phyloP scores from a whole-genome alignment of 345 rosid species.

The Theobroma cacao region DNA sequence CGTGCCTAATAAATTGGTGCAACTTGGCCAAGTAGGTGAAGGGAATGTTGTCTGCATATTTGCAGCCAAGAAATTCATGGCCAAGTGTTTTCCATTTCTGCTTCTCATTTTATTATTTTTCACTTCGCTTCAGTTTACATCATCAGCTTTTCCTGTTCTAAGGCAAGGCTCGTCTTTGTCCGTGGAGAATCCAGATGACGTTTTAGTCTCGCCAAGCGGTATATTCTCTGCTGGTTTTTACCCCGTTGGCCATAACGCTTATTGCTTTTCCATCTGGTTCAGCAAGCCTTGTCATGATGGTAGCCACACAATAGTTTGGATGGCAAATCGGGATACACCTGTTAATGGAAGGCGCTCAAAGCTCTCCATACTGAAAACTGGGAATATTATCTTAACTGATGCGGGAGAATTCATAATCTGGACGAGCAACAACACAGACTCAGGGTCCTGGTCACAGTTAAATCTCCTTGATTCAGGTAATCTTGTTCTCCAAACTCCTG shows the following conservation, averaged over 20 bases:
- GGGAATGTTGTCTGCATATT: no score
- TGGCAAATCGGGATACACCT: slow-evolving; percentile 27
- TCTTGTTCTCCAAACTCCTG: slow-evolving; percentile 16
- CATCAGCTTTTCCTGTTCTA: neutral
- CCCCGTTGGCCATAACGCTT: slow-evolving; percentile 25
- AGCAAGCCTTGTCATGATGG: neutral
- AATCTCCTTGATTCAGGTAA: slow-evolving; percentile 26
- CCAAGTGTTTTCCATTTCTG: neutral
- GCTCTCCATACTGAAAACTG: slow-evolving; percentile 8
- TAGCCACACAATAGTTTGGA: slow-evolving; percentile 25
- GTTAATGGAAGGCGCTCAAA: slow-evolving; percentile 23
- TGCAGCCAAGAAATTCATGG: no score
- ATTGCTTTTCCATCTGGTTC: slow-evolving; percentile 21
- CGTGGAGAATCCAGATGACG: slow-evolving; percentile 3
- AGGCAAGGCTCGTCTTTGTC: slow-evolving; percentile 25
- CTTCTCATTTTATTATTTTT: neutral
- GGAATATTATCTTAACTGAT: slow-evolving; percentile 23
- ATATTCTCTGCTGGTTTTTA: slow-evolving; percentile 28
- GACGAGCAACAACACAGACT: neutral
- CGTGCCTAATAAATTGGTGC: no score
- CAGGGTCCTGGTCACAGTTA: neutral
- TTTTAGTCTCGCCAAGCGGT: slow-evolving; percentile 11
- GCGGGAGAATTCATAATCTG: slow-evolving; percentile 3
- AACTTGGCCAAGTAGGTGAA: no score
- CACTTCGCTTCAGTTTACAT: neutral